Evolutionary conservation across 2,329 filamentous ascomycete species (phyloP), one percentile per base, ranked within the genome.

Genomic region (Curvularia sp.): DNA sequence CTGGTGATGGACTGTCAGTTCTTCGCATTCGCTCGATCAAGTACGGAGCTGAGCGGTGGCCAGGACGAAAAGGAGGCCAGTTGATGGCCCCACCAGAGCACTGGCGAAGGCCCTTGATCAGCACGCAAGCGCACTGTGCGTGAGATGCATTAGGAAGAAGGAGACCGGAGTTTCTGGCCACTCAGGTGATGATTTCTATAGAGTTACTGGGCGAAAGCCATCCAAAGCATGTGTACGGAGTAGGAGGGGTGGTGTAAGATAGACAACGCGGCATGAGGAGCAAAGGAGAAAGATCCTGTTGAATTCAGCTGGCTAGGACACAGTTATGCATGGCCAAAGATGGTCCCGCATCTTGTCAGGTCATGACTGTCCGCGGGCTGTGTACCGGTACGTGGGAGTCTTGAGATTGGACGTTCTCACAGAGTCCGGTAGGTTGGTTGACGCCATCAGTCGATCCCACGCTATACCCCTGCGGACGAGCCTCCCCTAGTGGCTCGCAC

Each of bases 131-230:
- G 35, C 24, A 20, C 26, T 13, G 10, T 65, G 30, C 5, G 41
- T 43, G 41, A 38, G 7, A 18, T n/a, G 67, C 64, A 58, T 66
- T 67, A 64, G 55, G 38, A 47, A 73, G 72, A 67, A 70, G 61
- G 67, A 65, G 66, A 67, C 35, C 5, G 13, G 35, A 18, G 35
- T 18, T 12, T 18, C 66, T 68, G 65, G 20, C 53, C 53, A 41
- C 68, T 69, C 66, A 70, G 61, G 56, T 61, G 66, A 68, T 68
- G 61, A 72, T 66, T 69, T 66, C 4, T 61, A 67, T 64, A 65
- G 65, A 53, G 53, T 62, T 33, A 65, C 66, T 64, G 64, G 26
- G 62, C 62, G 68, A 66, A 74, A 71, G 72, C 74, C 71, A 71
- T 69, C 68, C 56, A 57, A 65, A 55, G 59, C 41, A 43, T n/a